Conservation (phyloP, 495 filamentous ascomycete genomes). For the Copromyces sp. region DNA sequence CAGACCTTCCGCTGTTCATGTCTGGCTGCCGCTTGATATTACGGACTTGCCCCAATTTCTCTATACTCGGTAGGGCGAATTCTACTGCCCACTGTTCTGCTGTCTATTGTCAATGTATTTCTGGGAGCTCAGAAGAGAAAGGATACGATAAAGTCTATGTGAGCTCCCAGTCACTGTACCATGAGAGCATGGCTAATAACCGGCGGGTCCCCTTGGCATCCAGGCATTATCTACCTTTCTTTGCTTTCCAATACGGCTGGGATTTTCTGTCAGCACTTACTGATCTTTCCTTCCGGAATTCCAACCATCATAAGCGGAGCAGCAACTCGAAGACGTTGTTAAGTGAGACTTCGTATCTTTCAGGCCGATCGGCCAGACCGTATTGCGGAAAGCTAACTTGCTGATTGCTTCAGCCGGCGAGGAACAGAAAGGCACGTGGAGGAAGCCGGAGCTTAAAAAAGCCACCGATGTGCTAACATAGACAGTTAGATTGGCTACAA, state of each 20-base stretch:
- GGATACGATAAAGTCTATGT: not conserved
- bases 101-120: not conserved
- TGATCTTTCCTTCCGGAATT: not conserved
- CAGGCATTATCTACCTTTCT: not conserved
- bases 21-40: not conserved
- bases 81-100: not conserved
- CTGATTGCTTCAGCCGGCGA: not conserved
- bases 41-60: slow-evolving; percentile 1
- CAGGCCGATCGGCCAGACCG: not conserved
- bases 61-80: not conserved
- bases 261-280: not conserved
- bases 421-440: not conserved
- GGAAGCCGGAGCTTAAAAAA: not conserved
- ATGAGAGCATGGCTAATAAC: not conserved
- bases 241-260: not conserved
- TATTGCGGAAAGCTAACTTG: not conserved
- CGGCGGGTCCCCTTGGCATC: not conserved
- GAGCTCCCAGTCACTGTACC: not conserved
- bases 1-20: not conserved
- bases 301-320: not conserved
- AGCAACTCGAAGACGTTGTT: not conserved
- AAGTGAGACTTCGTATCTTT: not conserved
- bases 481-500: not conserved
- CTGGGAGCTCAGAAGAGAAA: not conserved
- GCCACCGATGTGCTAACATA: not conserved